Percentiles rank a stretch among this genome's conserved stretches.
These are phyloP conservation scores for Purpureocillium takamizusanense DNA, from an alignment of 2,329 filamentous ascomycete genomes.

Conservation along the genomic window DNA sequence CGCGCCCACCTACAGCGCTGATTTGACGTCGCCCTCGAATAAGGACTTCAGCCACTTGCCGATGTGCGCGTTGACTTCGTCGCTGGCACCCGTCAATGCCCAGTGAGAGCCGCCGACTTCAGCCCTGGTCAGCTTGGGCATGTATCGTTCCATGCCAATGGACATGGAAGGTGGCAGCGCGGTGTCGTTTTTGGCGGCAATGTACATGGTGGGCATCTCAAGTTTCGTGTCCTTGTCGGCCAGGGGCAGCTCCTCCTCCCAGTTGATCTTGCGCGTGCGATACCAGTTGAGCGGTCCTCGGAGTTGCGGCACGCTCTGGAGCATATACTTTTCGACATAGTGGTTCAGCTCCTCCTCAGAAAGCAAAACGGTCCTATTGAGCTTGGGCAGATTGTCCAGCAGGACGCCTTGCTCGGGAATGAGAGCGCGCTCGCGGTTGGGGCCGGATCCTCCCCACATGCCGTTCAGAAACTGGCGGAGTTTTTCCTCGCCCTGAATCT, in stretches of 20 bases:
- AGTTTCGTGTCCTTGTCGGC: conserved; percentile 47
- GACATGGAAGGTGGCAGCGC: conserved; percentile 68
- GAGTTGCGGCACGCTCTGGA: conserved; percentile 48
- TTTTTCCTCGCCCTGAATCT: conserved; percentile 46
- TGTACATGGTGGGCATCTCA: conserved; percentile 60
- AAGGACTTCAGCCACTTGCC: conserved; percentile 52
- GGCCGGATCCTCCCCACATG: conserved; percentile 58
- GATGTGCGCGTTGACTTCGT: conserved; percentile 61
- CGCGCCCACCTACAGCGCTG: conserved; percentile 13
- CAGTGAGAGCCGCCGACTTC: conserved; percentile 70
- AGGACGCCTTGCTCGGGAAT: conserved; percentile 51
- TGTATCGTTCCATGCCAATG: conserved; percentile 57
- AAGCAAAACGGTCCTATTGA: conserved; percentile 49
- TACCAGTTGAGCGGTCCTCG: conserved; percentile 87
- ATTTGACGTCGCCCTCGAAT: conserved; percentile 14
- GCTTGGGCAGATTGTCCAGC: conserved; percentile 50
- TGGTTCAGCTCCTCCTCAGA: conserved; percentile 63
- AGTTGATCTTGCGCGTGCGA: conserved; percentile 63
- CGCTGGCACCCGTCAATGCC: conserved; percentile 67
- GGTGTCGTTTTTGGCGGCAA: conserved; percentile 60
- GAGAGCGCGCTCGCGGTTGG: conserved; percentile 49
- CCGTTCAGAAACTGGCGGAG: conserved; percentile 63
- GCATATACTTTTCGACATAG: conserved; percentile 65
- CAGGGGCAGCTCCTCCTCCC: conserved; percentile 60
- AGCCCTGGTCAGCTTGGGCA: conserved; percentile 54